Evolutionary conservation across 345 rosid species (phyloP).

Genomic region (Eucalyptus regnans): DNA sequence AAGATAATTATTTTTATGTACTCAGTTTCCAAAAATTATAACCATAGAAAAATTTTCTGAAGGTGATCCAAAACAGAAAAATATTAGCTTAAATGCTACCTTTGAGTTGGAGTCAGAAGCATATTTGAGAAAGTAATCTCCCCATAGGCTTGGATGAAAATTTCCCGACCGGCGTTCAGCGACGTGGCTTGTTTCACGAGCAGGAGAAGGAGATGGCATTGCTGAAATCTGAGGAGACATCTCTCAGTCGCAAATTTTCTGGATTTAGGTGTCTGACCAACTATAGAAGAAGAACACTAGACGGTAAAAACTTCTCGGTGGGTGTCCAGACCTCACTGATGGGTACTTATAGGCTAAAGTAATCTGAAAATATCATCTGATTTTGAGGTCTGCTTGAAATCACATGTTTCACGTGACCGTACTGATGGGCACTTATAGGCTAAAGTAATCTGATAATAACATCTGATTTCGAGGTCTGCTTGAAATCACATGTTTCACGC

Average conservation of each 20-base stretch:
- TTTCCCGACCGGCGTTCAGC: background rate
- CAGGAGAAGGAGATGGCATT: background rate
- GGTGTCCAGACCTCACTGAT: background rate
- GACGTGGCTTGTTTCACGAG: no score
- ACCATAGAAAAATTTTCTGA: background rate
- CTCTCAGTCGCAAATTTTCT: background rate
- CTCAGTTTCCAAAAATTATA: background rate
- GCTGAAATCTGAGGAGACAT: background rate
- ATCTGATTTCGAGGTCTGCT: no score
- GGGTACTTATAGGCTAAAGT: background rate
- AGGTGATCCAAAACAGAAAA: background rate
- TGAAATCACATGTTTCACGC: background rate
- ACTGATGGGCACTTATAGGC: rapidly evolving
- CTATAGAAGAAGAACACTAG: background rate
- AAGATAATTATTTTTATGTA: background rate
- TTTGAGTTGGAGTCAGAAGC: background rate
- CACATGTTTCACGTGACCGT: background rate
- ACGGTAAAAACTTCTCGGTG: background rate
- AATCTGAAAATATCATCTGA: background rate
- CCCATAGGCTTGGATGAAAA: background rate
- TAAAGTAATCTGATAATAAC: no score
- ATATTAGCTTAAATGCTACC: background rate
- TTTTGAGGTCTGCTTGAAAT: rapidly evolving
- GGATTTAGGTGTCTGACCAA: background rate
- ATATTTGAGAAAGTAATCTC: background rate